Base-by-base conservation (phyloP, 169 alveolate species). In the Cryptosporidium sp. region DNA sequence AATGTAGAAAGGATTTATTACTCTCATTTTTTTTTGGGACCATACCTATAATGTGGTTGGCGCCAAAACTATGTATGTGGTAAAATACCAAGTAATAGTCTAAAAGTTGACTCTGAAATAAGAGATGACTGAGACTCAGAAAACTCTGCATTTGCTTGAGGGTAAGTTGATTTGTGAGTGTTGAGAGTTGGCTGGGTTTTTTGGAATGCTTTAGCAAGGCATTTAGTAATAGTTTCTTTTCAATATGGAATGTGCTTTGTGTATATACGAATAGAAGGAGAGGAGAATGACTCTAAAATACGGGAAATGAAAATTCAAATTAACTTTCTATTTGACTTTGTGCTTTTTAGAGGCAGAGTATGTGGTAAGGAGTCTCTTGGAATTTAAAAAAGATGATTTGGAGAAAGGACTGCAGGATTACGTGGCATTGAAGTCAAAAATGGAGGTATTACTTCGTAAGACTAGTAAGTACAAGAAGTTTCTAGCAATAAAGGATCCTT, bases 111-210 rank as follows among this genome's bases (percentile, higher is more conserved):
- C 18, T 26, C 1, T 23, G 58, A 23, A 45, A 26, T 45, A 8
- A 21, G 39, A 73, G 43, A 73, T 73, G 86, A 73, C 86, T 16
- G 86, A 73, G 55, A 73, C 86, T 6, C 86, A 73, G 51, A 73
- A 58, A 59, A 58, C 86, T 52, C 50, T 73, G 37, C 23, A 73
- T 52, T 52, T 73, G 70, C 29, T 73, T 26, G 86, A 73, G 51
- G 86, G 86, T 73, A 33, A 59, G 86, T 73, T 45, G 3, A 21
- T 9, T 45, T 48, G 23, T 21, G 18, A 43, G 52, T 33, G 50
- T 41, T 31, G 62, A 7, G n/a, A 21, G 39, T 39, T 9, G n/a
- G 37, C 12, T 18, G 23, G 26, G 12, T 33, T 67, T 67, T 1
- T 6, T 55, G 67, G 37, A 14, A 23, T n/a, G 29, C 21, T 26